A percentile compares a stretch with the other conserved stretches of the same genome.
phyloP scores from a whole-genome alignment of 257 asterid genomes.

The Scutellaria galericulata region DNA sequence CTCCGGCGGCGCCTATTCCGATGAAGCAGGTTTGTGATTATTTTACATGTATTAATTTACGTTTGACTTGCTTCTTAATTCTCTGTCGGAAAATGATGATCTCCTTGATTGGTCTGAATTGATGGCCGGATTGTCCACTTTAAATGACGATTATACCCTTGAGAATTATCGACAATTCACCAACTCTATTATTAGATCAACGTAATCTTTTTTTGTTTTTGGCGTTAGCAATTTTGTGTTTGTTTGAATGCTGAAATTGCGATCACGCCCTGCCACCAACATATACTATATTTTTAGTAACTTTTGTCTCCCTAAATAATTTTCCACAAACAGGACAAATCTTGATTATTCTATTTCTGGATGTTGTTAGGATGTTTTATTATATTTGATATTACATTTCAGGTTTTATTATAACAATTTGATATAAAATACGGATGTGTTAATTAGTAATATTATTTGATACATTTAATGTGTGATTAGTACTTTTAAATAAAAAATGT shows the following conservation, averaged over 20 bases:
- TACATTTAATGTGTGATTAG: no score
- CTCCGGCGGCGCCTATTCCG: constrained; percentile 50
- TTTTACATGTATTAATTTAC: no score
- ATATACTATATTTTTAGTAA: constrained; percentile 5
- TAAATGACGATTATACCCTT: constrained; percentile 48
- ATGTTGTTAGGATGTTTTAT: no score
- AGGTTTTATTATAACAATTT: no score
- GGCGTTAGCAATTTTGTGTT: constrained; percentile 24
- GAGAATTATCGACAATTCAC: constrained; percentile 1
- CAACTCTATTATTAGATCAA: constrained; percentile 24
- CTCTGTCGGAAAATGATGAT: constrained; percentile 48
- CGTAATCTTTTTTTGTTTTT: constrained; percentile 31
- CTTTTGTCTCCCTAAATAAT: no score
- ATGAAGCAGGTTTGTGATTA: constrained; percentile 46
- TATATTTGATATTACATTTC: no score
- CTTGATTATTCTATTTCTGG: no score
- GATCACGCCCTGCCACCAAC: constrained; percentile 51
- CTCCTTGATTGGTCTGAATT: constrained; percentile 36
- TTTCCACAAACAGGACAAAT: no score
- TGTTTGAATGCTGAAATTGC: constrained; percentile 34
- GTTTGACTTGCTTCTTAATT: constrained; percentile 40
- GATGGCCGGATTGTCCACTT: constrained; percentile 49
- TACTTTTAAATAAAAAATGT: no score
- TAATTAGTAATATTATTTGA: no score
- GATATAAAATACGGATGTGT: no score